phyloP scores from a whole-genome alignment of 306 rosid genomes.

The Cucumis sativus region Cucumber_9930_V3 NC_026656.2:1443001-1443500 shows the following conservation, averaged over 20 bases:
- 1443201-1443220: conserved; percentile 77
- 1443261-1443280: conserved; percentile 3
- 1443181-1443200: conserved; percentile 98
- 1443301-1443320: conserved; percentile 87
- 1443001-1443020: conserved; percentile 92
- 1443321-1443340: conserved; percentile 75
- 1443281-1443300: conserved; percentile 71
- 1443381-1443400: not conserved
- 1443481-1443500: not conserved
- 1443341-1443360: conserved; percentile 96
- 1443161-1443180: conserved; percentile 84
- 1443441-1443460: not conserved
- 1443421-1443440: not conserved
- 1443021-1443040: conserved; percentile 12
- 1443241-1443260: conserved; percentile 74
- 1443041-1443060: conserved; percentile 8
- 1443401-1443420: not conserved
- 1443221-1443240: conserved; percentile 89
- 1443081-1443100: conserved; percentile 48
- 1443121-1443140: conserved; percentile 99
- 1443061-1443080: not conserved
- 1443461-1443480: not conserved
- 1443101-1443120: conserved; percentile 93
- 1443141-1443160: conserved; percentile 97
- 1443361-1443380: conserved; percentile 35